Conservation (phyloP, 2,329 filamentous ascomycete genomes). For the Pseudogymnoascus sp. region DNA sequence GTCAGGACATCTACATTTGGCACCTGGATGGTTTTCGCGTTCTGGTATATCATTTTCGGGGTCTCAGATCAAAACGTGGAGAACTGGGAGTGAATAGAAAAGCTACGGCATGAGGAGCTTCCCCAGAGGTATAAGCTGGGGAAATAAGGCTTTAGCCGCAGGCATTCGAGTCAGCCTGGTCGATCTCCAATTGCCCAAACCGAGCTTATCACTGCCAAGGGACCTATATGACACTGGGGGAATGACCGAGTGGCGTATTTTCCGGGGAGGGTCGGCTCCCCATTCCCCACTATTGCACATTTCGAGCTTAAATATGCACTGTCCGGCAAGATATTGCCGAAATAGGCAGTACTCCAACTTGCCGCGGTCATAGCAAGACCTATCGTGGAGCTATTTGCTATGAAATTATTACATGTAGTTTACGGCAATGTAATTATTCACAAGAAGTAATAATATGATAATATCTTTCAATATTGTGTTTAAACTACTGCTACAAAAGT, state of each 20-base stretch:
- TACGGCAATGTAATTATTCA: not conserved
- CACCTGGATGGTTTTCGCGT: constrained; percentile 14
- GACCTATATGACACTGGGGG: not conserved
- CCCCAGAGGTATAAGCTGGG: not conserved
- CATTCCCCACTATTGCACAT: not conserved
- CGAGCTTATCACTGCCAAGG: not conserved
- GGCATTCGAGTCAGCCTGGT: not conserved
- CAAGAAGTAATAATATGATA: not conserved
- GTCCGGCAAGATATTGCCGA: not conserved
- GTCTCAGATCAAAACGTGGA: not conserved
- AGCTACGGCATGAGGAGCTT: not conserved
- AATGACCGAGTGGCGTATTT: not conserved
- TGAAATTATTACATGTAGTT: not conserved
- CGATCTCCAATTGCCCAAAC: not conserved
- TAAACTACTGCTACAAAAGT: not conserved
- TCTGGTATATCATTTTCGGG: constrained; percentile 17
- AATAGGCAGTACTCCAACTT: not conserved
- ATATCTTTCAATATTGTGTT: not conserved
- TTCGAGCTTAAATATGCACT: constrained; percentile 5
- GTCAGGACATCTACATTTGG: constrained; percentile 18
- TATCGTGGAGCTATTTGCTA: not conserved
- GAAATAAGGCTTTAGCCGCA: not conserved
- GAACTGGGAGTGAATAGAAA: not conserved
- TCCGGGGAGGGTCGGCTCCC: not conserved
- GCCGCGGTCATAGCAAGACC: not conserved